Conservation (phyloP, 805 yeast genomes). For the Middelhovenomyces tepae region DNA sequence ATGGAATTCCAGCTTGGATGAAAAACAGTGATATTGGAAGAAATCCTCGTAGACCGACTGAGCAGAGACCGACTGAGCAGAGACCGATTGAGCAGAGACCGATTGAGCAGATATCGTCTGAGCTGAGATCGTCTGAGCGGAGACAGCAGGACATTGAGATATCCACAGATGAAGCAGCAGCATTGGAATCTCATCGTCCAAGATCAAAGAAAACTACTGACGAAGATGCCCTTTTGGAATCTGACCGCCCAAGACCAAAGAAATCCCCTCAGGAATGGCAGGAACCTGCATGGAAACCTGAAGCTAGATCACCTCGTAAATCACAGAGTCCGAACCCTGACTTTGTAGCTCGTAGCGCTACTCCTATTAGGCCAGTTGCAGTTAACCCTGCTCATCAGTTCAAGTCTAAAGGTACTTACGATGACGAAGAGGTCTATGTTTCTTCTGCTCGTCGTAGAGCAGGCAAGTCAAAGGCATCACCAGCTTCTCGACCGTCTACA, state of each 20-base stretch:
- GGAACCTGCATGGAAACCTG: background rate
- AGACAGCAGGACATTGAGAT: constrained; percentile 8
- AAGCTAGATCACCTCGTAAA: constrained; percentile 8
- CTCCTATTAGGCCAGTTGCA: constrained; percentile 14
- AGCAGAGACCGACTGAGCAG: background rate
- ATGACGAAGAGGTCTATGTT: constrained; percentile 14
- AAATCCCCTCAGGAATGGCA: constrained; percentile 1
- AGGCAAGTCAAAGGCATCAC: constrained; percentile 3
- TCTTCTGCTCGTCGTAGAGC: constrained; percentile 14
- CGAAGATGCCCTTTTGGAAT: background rate
- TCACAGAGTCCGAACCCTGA: no score
- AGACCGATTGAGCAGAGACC: constrained; percentile 6
- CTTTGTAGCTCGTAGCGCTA: no score
- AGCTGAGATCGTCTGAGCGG: constrained; percentile 11
- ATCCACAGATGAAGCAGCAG: constrained; percentile 6
- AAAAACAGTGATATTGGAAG: constrained; percentile 34
- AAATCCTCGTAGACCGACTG: background rate
- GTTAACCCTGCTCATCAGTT: constrained; percentile 19
- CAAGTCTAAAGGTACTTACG: constrained; percentile 9
- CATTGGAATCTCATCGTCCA: constrained; percentile 2
- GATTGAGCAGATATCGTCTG: constrained; percentile 4
- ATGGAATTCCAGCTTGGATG: constrained; percentile 69
- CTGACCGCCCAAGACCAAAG: background rate
- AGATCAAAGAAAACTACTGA: background rate
- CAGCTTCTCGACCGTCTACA: constrained; percentile 3